phyloP scores from a whole-genome alignment of 2,329 filamentous ascomycete genomes.

The Grosmannia clavigera region DNA sequence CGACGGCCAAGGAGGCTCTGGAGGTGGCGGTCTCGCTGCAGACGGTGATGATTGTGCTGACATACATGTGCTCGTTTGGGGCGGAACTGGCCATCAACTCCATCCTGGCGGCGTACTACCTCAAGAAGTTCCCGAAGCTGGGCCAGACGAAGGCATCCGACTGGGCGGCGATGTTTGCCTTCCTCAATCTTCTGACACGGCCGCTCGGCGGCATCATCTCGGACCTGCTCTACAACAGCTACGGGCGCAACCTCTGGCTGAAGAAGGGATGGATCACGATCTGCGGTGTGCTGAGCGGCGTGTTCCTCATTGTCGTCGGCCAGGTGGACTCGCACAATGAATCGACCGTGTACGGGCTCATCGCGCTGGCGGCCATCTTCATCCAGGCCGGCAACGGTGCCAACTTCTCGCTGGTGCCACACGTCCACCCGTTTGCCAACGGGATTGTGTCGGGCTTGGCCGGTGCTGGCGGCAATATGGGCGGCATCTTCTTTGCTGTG shows the following conservation, averaged over 20 bases:
- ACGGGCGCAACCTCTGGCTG: slow-evolving; percentile 24
- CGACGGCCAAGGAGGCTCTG: slow-evolving; percentile 37
- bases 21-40: slow-evolving; percentile 37
- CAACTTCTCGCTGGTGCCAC: slow-evolving; percentile 77
- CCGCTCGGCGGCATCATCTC: slow-evolving; percentile 50
- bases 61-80: slow-evolving; percentile 54
- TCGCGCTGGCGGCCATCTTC: slow-evolving; percentile 70
- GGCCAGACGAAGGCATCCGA: slow-evolving; percentile 42
- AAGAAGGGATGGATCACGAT: slow-evolving; percentile 47
- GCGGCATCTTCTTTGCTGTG: slow-evolving; percentile 73
- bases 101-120: slow-evolving; percentile 45
- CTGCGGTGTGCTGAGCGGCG: slow-evolving; percentile 50
- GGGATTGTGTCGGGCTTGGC: slow-evolving; percentile 65
- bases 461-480: slow-evolving; percentile 71
- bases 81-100: slow-evolving; percentile 51
- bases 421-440: slow-evolving; percentile 74
- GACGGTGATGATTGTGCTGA: slow-evolving; percentile 39
- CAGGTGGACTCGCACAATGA: slow-evolving; percentile 48
- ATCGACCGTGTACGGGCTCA: slow-evolving; percentile 60
- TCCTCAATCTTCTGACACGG: slow-evolving; percentile 57
- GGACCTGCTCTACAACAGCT: slow-evolving; percentile 34
- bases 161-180: slow-evolving; percentile 63
- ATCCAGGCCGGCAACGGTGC: slow-evolving; percentile 75
- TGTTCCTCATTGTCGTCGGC: slow-evolving; percentile 49
- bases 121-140: slow-evolving; percentile 45